These are phyloP conservation scores for Lachnellula cervina DNA, from an alignment of 2,329 filamentous ascomycete species.

Conservation along the genomic window DNA sequence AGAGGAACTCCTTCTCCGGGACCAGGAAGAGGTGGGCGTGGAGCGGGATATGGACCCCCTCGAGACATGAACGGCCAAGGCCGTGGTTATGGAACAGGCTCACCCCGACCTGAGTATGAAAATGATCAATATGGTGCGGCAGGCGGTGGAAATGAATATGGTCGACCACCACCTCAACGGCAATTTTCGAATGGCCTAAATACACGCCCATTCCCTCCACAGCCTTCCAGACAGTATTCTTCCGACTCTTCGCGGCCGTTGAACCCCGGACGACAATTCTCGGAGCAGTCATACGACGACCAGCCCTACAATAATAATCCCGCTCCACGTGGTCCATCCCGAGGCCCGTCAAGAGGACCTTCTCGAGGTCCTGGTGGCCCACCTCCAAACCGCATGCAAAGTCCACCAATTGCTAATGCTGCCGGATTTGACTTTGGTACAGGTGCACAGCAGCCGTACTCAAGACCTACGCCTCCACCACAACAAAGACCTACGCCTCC, in stretches of 20 bases:
- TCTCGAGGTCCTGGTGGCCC: constrained; percentile 16
- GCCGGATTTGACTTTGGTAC: constrained; percentile 25
- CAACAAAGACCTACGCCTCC: constrained; percentile 16
- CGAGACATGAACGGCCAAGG: constrained; percentile 6
- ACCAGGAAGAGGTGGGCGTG: constrained; percentile 2
- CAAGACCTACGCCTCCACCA: constrained; percentile 10
- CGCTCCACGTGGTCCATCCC: constrained; percentile 1
- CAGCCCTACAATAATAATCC: constrained; percentile 12
- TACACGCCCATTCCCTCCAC: constrained; percentile 14
- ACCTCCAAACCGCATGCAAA: constrained; percentile 18
- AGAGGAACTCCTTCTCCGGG: constrained; percentile 8
- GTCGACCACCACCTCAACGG: constrained; percentile 15
- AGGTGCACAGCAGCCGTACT: constrained; percentile 9
- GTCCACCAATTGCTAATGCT: constrained; percentile 23
- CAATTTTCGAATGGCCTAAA: constrained; percentile 20
- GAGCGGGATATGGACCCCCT: constrained; percentile 10
- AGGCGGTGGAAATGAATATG: constrained; percentile 12
- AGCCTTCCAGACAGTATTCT: constrained; percentile 23
- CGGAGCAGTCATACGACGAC: constrained; percentile 16
- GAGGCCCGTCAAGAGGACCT: constrained; percentile 5
- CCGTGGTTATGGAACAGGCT: constrained; percentile 7
- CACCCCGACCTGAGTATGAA: constrained; percentile 18
- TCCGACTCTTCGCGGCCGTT: constrained; percentile 19
- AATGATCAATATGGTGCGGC: constrained; percentile 11
- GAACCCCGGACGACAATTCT: constrained; percentile 21